phyloP scores from a whole-genome alignment of 1,284 basidiomycete genomes.

The Abortiporus biennis region DNA sequence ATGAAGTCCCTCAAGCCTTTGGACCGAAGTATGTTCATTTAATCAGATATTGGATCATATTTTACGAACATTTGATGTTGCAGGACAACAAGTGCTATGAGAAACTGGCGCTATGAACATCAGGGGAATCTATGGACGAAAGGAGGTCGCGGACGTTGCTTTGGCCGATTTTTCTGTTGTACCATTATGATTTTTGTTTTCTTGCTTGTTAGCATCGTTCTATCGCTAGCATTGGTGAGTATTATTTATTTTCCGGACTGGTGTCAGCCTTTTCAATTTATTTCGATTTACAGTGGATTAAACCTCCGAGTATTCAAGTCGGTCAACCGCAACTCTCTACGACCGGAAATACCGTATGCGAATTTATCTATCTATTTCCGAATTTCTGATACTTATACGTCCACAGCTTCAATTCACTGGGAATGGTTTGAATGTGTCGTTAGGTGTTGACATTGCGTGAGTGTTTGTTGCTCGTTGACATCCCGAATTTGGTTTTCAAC shows the following conservation, averaged over 20 bases:
- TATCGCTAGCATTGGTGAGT: conserved; percentile 69
- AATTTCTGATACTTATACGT: conserved; percentile 6
- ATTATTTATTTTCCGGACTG: background rate
- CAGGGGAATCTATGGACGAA: conserved; percentile 61
- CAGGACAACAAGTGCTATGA: conserved; percentile 21
- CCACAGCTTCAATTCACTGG: conserved; percentile 20
- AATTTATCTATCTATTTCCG: conserved; percentile 19
- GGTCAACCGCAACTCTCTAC: conserved; percentile 41
- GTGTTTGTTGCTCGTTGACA: too few species aligned
- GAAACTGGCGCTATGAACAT: conserved; percentile 47
- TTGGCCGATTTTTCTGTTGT: conserved; percentile 67
- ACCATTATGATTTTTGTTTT: conserved; percentile 59
- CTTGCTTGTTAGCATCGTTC: conserved; percentile 61
- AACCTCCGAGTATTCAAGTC: conserved; percentile 70
- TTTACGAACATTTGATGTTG: conserved; percentile 7
- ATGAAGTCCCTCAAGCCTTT: conserved; percentile 16
- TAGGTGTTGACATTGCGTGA: conserved; percentile 59
- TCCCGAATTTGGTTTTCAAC: background rate
- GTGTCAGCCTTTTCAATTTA: background rate
- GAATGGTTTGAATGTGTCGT: conserved; percentile 53
- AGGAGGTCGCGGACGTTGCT: conserved; percentile 47
- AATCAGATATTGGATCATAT: background rate
- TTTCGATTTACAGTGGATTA: conserved; percentile 61
- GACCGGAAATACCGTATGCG: conserved; percentile 36
- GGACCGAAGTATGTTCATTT: conserved; percentile 14